Conservation (phyloP, 768 basidiomycete species). For the Trametes meyenii region DNA sequence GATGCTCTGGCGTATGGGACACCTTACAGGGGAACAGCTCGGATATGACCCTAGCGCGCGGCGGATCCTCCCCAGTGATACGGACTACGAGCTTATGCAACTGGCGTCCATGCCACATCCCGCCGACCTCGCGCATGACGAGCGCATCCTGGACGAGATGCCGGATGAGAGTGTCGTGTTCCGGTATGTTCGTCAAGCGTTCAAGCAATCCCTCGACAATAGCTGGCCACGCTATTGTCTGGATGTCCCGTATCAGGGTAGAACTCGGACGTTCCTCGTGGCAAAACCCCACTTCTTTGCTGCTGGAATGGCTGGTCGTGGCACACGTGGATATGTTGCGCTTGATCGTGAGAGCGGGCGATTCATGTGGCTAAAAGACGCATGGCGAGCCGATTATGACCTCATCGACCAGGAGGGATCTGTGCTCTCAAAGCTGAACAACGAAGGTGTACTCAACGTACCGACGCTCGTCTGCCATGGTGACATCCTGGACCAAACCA, state of each 20-base stretch:
- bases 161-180: background rate
- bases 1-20: slow-evolving; percentile 9
- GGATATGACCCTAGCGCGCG: slow-evolving; percentile 1
- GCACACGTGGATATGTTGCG: slow-evolving; percentile 11
- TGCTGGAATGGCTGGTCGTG: slow-evolving; percentile 14
- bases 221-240: slow-evolving; percentile 10
- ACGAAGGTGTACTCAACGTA: background rate
- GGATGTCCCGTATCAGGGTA: slow-evolving; percentile 2
- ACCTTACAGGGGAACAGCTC: background rate
- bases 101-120: background rate
- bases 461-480: slow-evolving; percentile 12
- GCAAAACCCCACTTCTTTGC: slow-evolving; percentile 1
- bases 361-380: slow-evolving; percentile 11
- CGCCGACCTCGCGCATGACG: background rate
- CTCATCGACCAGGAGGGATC: slow-evolving; percentile 3
- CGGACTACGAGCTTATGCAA: background rate
- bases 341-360: background rate
- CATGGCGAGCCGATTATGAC: slow-evolving; percentile 7
- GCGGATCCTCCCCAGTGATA: background rate
- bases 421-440: background rate
- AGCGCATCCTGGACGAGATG: background rate
- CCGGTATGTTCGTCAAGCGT: slow-evolving; percentile 7
- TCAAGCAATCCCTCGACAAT: background rate
- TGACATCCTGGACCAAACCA: background rate
- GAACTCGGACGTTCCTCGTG: slow-evolving; percentile 6